Percentiles rank a stretch among this genome's conserved stretches.
These are phyloP conservation scores for Podaxis sp. DNA, from an alignment of 768 basidiomycete genomes.

Conservation along the genomic window DNA sequence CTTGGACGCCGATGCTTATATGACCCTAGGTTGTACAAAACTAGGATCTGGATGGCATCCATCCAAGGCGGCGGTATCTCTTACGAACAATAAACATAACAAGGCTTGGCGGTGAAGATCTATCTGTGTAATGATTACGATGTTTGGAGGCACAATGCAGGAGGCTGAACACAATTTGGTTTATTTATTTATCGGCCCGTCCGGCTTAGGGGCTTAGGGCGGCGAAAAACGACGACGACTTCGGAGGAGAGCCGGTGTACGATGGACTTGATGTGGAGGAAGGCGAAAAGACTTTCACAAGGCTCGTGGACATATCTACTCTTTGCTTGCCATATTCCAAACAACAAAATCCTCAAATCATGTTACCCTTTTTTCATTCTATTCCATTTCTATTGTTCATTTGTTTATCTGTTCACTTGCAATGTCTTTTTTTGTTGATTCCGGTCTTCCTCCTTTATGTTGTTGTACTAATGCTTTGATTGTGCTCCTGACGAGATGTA, in stretches of 20 bases:
- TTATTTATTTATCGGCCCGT: neutral
- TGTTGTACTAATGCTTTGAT: slow-evolving; percentile 6
- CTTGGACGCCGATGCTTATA: neutral
- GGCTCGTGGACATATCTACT: neutral
- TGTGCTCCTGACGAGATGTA: neutral
- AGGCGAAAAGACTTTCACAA: neutral
- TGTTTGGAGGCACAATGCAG: neutral
- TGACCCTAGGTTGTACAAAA: slow-evolving; percentile 78
- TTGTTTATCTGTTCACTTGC: slow-evolving; percentile 5
- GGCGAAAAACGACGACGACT: neutral
- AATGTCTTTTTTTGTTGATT: slow-evolving; percentile 10
- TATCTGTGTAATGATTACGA: neutral
- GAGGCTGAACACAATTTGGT: neutral
- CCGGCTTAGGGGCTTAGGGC: neutral
- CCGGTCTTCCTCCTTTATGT: neutral
- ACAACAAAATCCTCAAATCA: neutral
- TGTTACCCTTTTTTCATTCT: neutral
- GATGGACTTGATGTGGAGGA: neutral
- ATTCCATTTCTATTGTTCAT: neutral
- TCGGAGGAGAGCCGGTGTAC: neutral
- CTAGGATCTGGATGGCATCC: slow-evolving; percentile 94
- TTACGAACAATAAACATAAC: slow-evolving; percentile 34
- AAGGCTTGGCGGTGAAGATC: neutral
- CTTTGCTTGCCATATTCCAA: neutral
- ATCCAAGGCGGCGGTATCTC: slow-evolving; percentile 51